Evolutionary conservation across 139 green algal genomes (phyloP), one percentile per base, ranked within the genome.

Genomic region (Tetradesmus obliquus): DNA sequence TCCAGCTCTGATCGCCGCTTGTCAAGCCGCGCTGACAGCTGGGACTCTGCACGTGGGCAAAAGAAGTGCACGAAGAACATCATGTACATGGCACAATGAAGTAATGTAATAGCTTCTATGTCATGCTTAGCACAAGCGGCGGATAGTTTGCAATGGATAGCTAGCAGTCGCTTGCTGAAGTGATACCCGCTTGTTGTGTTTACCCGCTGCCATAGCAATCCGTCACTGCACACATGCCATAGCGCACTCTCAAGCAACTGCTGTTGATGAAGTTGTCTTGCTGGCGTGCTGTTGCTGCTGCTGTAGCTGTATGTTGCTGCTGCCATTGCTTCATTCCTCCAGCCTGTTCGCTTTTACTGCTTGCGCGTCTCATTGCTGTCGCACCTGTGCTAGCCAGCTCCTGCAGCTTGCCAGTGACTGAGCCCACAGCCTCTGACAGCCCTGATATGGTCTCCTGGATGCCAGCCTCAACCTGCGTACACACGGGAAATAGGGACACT

Each of bases 1-100:
- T 98, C 96, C 32, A 99, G 96, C 92, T 99, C 97, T 24, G 76
- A 83, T 3, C 93, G 86, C 54, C 94, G 88, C 88, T 95, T 95
- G 79, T 96, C 94, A 19, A 97, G 96, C 88, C 96, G 95, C n/a
- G 71, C 86, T 84, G 96, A 94, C 60, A 98, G 93, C 86, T 69
- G 54, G 3, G 53, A 55, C 82, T 69, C 82, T 22, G 54, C 82
- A 24, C 12, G 17, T 1, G 3, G 10, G 82, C 55, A 51, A 66
- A 60, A n/a, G 22, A 12, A 9, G 45, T n/a, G 13, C 45, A 85
- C 24, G 32, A 58, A 24, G 15, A 12, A 58, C 8, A 85, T 17
- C 15, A 32, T 8, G 15, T 85, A 3, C 3, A 57, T 5, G 10
- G 51, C 6, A 45, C 2, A 20, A 53, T 51, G 2, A 54, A 17